A percentile compares a stretch with the other conserved stretches of the same genome.
These are phyloP conservation scores for Mallotus japonicus DNA, from an alignment of 441 rosid genomes.

Conservation along the genomic window DNA sequence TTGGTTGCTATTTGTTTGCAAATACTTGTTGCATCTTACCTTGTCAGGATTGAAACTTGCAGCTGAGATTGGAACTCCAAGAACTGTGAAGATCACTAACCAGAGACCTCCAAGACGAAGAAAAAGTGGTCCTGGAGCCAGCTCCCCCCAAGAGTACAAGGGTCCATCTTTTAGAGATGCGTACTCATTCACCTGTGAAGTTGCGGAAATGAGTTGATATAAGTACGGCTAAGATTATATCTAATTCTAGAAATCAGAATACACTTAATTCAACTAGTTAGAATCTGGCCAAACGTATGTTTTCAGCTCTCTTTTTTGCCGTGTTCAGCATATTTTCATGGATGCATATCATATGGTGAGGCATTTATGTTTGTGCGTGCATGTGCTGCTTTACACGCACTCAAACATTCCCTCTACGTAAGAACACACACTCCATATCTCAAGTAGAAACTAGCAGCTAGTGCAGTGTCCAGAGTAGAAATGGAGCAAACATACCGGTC, in stretches of 20 bases:
- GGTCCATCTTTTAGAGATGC: constrained; percentile 74
- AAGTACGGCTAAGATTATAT: neutral
- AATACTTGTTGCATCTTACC: constrained; percentile 38
- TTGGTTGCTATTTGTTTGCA: neutral
- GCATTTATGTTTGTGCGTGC: neutral
- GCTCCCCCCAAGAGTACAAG: constrained; percentile 89
- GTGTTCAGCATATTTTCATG: neutral
- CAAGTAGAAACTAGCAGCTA: neutral
- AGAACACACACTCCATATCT: neutral
- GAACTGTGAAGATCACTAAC: constrained; percentile 66
- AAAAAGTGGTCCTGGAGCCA: constrained; percentile 58
- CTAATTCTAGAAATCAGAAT: neutral
- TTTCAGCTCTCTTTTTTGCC: neutral
- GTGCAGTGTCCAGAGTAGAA: neutral
- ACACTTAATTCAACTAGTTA: neutral
- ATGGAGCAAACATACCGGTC: constrained; percentile 57
- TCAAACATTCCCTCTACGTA: neutral
- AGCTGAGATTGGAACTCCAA: constrained; percentile 89
- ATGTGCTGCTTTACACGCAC: neutral
- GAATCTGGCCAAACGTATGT: neutral
- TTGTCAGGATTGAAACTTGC: constrained; percentile 91
- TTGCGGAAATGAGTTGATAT: constrained; percentile 12
- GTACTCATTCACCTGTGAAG: constrained; percentile 75
- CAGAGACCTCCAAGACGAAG: constrained; percentile 87
- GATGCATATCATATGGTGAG: neutral